phyloP scores from a whole-genome alignment of 345 rosid species.

The Arabidopsis arenosa region DNA sequence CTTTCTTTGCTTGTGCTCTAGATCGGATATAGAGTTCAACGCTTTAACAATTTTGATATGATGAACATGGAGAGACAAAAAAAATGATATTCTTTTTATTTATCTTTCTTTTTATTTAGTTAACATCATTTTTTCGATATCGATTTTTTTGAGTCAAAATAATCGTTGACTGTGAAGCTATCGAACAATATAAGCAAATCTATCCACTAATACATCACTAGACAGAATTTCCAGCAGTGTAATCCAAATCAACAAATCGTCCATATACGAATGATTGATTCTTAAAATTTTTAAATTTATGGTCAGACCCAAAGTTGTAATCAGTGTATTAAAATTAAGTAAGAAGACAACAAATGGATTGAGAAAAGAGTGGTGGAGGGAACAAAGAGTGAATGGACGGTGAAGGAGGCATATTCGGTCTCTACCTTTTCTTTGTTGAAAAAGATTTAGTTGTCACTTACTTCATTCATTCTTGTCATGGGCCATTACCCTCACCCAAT shows the following conservation, averaged over 20 bases:
- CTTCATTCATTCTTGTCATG: conserved; percentile 36
- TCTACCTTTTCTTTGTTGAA: conserved; percentile 27
- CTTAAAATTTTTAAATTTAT: background rate
- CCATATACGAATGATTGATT: conserved; percentile 7
- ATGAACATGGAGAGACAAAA: no score
- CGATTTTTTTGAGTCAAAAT: background rate
- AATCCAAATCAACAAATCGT: conserved; percentile 1
- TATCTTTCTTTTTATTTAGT: background rate
- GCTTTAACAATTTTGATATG: no score
- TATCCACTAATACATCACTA: background rate
- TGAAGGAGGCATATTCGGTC: conserved; percentile 32
- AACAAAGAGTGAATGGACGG: conserved; percentile 41
- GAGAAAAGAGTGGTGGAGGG: conserved; percentile 34
- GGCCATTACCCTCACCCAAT: conserved; percentile 27
- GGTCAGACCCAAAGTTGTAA: background rate
- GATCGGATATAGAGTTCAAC: no score
- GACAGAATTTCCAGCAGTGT: background rate
- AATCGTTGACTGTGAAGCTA: background rate
- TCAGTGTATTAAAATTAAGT: background rate
- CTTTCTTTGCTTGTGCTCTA: no score
- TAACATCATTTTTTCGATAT: background rate
- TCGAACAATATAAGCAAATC: conserved; percentile 10
- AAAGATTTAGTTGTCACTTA: conserved; percentile 40
- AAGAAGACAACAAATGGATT: conserved; percentile 12
- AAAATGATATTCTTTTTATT: background rate